Evolutionary conservation across 2,329 filamentous ascomycete species (phyloP), one percentile per base, ranked within the genome.

Genomic region (Nemania bipapillata): DNA sequence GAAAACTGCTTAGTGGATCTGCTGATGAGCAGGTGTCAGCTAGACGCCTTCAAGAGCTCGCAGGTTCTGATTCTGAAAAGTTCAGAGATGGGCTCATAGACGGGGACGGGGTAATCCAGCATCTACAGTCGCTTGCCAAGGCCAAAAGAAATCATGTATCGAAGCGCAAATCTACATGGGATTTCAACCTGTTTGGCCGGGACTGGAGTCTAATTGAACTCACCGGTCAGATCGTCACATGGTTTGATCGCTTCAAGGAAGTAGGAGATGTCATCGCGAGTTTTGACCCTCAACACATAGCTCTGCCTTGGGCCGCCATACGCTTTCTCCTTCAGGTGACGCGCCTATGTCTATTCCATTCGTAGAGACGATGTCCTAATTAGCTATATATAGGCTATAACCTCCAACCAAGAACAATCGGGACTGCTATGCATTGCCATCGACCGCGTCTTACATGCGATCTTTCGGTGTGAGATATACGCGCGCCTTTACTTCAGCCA

Each of bases 281-380:
- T 28, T 62, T 52, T 42, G 59, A 62, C 9, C 59, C 59, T 42
- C 45, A 52, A 22, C 61, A 63, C 30, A 45, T 55, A 42, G 61
- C 61, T 45, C 32, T 63, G 15, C 61, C 61, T 45, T 63, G 61
- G 61, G 61, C 61, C 15, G 61, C 61, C 35, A 45, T 63, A 42
- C 50, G 52, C 24, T 63, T 63, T 55, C 61, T 63, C 22, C 35
- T 63, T 1, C 52, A 56, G 61, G 61, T 63, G 37, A 1, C 45
- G 2, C 3, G 15, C 9, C 37, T 9, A 8, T 5, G 12, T 45
- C 12, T 28, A 20, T 45, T 17, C 12, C 12, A 62, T 6, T 15
- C 12, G 35, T 9, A 24, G n/a, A 12, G 7, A 12, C 2, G 35
- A 15, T 20, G 4, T 17, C 37, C 35, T 57, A 20, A 57, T 8